A percentile compares a stretch with the other conserved stretches of the same genome.
These are phyloP conservation scores for Zostera marina DNA, from an alignment of 116 monocot species.

Conservation along the genomic window DNA sequence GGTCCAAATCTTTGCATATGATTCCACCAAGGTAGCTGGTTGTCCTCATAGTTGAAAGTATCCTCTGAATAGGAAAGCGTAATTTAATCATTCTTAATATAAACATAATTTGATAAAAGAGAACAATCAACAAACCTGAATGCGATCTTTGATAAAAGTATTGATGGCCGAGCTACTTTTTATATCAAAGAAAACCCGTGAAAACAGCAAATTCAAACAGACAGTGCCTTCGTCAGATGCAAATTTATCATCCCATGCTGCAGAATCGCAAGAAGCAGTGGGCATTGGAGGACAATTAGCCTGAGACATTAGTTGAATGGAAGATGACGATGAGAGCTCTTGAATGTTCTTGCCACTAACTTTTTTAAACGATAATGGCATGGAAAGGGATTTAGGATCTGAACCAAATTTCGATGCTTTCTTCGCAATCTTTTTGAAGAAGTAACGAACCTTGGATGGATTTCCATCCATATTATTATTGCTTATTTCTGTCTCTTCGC, in stretches of 20 bases:
- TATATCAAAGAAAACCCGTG: constrained; percentile 91
- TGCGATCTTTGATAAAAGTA: constrained; percentile 47
- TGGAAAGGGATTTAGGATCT: constrained; percentile 26
- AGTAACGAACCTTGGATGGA: constrained; percentile 55
- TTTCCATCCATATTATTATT: constrained; percentile 39
- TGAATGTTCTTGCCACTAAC: constrained; percentile 23
- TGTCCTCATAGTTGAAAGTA: constrained; percentile 67
- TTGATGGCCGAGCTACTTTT: constrained; percentile 43
- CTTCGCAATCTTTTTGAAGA: constrained; percentile 53
- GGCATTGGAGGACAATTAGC: constrained; percentile 5
- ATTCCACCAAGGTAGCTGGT: constrained; percentile 72
- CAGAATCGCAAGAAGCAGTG: constrained; percentile 13
- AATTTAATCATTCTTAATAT: background rate
- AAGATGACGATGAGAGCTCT: constrained; percentile 18
- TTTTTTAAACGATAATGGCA: constrained; percentile 20
- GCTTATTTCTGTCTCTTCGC: constrained; percentile 33
- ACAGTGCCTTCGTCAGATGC: constrained; percentile 60
- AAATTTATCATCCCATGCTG: constrained; percentile 36
- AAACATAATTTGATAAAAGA: no score
- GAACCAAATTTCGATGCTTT: constrained; percentile 45
- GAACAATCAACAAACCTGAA: constrained; percentile 79
- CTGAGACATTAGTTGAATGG: constrained; percentile 27
- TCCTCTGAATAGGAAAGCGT: constrained; percentile 30
- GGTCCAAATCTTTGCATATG: constrained; percentile 42
- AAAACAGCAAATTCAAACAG: constrained; percentile 77